Base-by-base conservation (phyloP, 2,329 filamentous ascomycete genomes). In the Tolypocladium guangdongense region DNA sequence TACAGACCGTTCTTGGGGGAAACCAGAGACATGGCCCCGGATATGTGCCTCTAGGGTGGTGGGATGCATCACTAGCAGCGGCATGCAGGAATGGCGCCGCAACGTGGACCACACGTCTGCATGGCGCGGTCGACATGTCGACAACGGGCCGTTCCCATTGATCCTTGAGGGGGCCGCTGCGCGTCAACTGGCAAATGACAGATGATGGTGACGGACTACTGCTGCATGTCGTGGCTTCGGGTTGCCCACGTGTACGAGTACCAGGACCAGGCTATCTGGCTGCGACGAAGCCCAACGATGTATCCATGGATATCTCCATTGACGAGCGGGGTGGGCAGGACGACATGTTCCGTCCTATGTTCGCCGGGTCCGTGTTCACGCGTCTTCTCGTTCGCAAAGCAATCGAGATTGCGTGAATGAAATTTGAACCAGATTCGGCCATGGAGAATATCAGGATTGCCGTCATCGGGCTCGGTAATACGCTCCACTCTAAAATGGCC, bases 401-500 rank as follows among this genome's bases (percentile, higher is more conserved):
- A 32, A 0, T 12, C 10, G 1, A 12, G 7, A 12, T 6, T 32
- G 43, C 8, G 1, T 32, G 27, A 20, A 32, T 8, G 2, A 24
- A n/a, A 20, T 11, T n/a, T n/a, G 14, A 18, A 18, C 14, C 6
- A 10, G 10, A 20, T 12, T 3, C 16, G 36, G 11, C 14, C 32
- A 50, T 50, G 49, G 37, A 50, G 14, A 36, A 46, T 3, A 43
- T 52, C 18, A 50, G 18, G 22, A 52, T 67, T 32, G 63, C 63
- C 3, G 57, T 67, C 30, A 56, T 67, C 52, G 63, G 64, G 4
- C 52, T 66, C 20, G 64, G 64, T 27, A n/a, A n/a, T 67, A 58
- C 27, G 52, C 46, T 38, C 4, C 24, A 6, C 14, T 51, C 22
- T 7, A 10, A 18, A 16, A n/a, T 4, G 20, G 20, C 5, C 2